A percentile compares a stretch with the other conserved stretches of the same genome.
Conservation (phyloP, 2,329 filamentous ascomycete species). For the Aspergillus oerlinghausenensis region DNA sequence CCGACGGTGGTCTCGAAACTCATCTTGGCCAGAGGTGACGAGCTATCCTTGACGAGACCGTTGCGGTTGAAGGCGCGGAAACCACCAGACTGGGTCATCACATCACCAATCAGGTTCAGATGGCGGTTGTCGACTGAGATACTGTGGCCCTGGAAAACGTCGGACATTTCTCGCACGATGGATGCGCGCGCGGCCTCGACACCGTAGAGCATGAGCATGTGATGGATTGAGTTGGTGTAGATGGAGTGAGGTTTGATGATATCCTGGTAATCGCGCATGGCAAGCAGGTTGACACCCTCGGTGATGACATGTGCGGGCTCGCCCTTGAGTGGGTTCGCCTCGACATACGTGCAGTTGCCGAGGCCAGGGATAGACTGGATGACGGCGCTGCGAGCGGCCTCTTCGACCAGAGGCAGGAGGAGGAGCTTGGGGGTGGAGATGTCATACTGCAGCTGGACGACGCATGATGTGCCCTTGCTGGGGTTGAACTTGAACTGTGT, state of each 20-base stretch:
- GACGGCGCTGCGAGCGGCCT: slow-evolving; percentile 70
- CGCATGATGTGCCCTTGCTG: slow-evolving; percentile 66
- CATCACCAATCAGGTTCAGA: slow-evolving; percentile 90
- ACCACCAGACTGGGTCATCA: slow-evolving; percentile 90
- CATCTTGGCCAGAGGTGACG: slow-evolving; percentile 96
- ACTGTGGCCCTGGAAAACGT: slow-evolving; percentile 84
- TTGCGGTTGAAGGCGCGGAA: slow-evolving; percentile 92
- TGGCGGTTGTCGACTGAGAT: slow-evolving; percentile 90
- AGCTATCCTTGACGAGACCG: slow-evolving; percentile 71
- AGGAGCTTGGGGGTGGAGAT: slow-evolving; percentile 80
- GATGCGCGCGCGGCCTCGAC: slow-evolving; percentile 86
- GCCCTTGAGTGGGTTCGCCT: slow-evolving; percentile 52
- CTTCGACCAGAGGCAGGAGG: slow-evolving; percentile 85
- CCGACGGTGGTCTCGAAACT: slow-evolving; percentile 96
- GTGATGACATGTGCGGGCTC: slow-evolving; percentile 61
- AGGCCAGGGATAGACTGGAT: slow-evolving; percentile 83
- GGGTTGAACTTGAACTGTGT: slow-evolving; percentile 78
- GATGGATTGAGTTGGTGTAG: slow-evolving; percentile 86
- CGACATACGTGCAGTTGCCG: slow-evolving; percentile 64
- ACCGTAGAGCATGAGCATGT: slow-evolving; percentile 80
- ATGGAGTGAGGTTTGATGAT: slow-evolving; percentile 82
- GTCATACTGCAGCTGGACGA: slow-evolving; percentile 78
- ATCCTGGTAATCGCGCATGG: slow-evolving; percentile 84
- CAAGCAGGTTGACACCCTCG: slow-evolving; percentile 78
- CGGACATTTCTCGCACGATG: slow-evolving; percentile 80